A percentile compares a stretch with the other conserved stretches of the same genome.
Conservation (phyloP, 306 rosid species). For the Malus asiatica region DNA sequence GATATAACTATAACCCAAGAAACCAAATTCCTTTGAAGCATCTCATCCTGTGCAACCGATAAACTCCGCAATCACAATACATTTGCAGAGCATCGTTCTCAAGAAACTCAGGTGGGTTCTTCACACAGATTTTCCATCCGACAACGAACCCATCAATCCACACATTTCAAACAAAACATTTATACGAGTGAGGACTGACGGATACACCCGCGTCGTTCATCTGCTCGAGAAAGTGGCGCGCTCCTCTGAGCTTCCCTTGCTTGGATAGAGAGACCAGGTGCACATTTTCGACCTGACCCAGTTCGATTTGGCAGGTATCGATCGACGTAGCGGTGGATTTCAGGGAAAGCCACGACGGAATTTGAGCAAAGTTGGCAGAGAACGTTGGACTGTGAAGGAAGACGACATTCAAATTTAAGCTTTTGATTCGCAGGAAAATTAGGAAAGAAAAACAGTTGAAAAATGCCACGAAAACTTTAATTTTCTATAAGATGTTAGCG, state of each 20-base stretch:
- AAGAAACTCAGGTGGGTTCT: conserved; percentile 27
- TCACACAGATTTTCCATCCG: conserved; percentile 32
- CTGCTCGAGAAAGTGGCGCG: conserved; percentile 37
- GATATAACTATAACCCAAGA: conserved; percentile 42
- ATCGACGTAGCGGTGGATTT: conserved; percentile 11
- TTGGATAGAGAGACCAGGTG: conserved; percentile 48
- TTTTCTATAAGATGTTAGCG: neutral
- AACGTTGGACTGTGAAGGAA: conserved; percentile 19
- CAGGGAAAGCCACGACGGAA: conserved; percentile 52
- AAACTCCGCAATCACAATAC: conserved; percentile 46
- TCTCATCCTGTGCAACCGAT: conserved; percentile 38
- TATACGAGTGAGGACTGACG: conserved; percentile 29
- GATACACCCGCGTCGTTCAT: conserved; percentile 38
- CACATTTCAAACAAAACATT: conserved; percentile 40
- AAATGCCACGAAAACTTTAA: neutral
- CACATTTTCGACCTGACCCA: conserved; percentile 45
- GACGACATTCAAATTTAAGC: conserved; percentile 21
- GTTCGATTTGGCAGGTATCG: conserved; percentile 13
- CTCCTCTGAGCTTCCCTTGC: conserved; percentile 39
- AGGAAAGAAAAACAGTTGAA: neutral
- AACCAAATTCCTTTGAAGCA: conserved; percentile 29
- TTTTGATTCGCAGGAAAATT: neutral
- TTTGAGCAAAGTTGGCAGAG: conserved; percentile 31
- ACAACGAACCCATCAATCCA: conserved; percentile 30
- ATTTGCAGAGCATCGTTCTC: conserved; percentile 39